Conservation (phyloP, 2,329 filamentous ascomycete genomes). For the Ophiobolus disseminans region DNA sequence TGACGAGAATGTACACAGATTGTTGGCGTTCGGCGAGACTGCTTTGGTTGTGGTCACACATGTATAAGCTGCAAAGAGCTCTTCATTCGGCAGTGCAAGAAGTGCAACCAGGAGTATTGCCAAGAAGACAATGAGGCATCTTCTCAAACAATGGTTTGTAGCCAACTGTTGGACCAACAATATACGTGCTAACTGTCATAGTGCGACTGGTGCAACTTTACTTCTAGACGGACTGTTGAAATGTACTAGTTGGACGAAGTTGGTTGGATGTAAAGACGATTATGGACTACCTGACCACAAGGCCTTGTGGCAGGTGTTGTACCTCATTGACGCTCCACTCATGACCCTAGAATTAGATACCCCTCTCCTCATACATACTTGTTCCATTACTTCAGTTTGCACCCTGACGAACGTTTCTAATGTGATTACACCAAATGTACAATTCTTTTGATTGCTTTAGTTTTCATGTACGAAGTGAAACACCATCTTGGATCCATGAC, state of each 20-base stretch:
- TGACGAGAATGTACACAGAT: conserved; percentile 41
- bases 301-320: not conserved
- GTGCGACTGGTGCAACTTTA: conserved; percentile 52
- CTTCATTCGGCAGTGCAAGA: conserved; percentile 74
- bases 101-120: conserved; percentile 83
- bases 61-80: conserved; percentile 76
- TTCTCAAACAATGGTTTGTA: conserved; percentile 62
- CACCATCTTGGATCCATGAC: too few relatives aligned
- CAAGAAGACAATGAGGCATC: conserved; percentile 83
- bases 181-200: conserved; percentile 20
- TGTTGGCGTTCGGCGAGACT: conserved; percentile 69
- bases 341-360: not conserved
- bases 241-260: conserved; percentile 39
- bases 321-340: not conserved
- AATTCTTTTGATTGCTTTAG: too few relatives aligned
- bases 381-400: too few relatives aligned
- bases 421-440: too few relatives aligned
- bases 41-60: conserved; percentile 88
- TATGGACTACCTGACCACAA: not conserved
- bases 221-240: conserved; percentile 42
- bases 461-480: too few relatives aligned
- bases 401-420: too few relatives aligned
- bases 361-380: too few relatives aligned
- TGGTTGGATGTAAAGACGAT: too few relatives aligned
- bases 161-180: too few relatives aligned